Evolutionary conservation across 768 basidiomycete species (phyloP), one percentile per base, ranked within the genome.

Genomic region (Russula vinacea): DNA sequence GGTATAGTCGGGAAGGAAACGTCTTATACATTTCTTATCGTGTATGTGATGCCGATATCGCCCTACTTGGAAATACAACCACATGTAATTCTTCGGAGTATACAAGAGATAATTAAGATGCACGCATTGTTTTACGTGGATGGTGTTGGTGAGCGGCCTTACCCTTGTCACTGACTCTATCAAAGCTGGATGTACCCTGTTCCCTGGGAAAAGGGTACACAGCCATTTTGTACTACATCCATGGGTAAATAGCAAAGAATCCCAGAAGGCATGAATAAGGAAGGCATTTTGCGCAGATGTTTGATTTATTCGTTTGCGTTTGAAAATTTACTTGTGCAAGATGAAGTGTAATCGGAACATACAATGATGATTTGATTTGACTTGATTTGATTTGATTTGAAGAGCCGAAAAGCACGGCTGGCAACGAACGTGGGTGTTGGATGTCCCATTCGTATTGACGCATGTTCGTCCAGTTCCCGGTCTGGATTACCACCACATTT

Each of bases 401-500:
- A 26, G 39, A 29, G 39, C 49, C 4, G 29, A 22, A 13, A 19
- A 19, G 17, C 26, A 29, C 32, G 40, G 52, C 35, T 60, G 49
- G 39, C 17, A 9, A 32, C 56, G 56, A 37, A 58, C 51, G 35
- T 63, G 57, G 16, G 49, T 10, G n/a, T 56, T 22, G 10, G 32
- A 57, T 40, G 39, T 58, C 26, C 26, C 29, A 58, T 45, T 57
- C 17, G n/a, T 58, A 29, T 59, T 54, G 33, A 45, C n/a, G 17
- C 14, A 32, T 37, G 45, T 54, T 35, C 60, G 32, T 54, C 33
- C 17, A 24, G 37, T 62, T 49, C 44, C 26, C 44, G 49, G 35
- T 50, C 58, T 24, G 17, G 54, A 53, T 57, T 57, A 52, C 22
- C 78, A 78, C 85, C 84, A 87, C 72, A 87, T 75, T 67, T 85